phyloP scores from a whole-genome alignment of 1,284 basidiomycete species.

The Ceratobasidium theobromae region DNA sequence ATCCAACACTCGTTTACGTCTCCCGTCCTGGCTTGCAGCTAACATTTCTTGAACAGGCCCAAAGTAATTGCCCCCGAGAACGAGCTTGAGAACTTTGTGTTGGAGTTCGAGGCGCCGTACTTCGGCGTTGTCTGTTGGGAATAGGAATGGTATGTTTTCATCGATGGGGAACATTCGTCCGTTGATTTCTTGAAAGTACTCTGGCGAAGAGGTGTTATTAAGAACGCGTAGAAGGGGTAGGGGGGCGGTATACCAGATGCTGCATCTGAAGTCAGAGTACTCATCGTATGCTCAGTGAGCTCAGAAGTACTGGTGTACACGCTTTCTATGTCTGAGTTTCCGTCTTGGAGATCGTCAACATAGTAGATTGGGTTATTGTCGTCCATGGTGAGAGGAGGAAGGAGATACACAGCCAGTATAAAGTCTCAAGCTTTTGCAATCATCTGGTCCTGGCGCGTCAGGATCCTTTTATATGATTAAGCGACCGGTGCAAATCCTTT shows the following conservation, averaged over 20 bases:
- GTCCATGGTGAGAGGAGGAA: neutral
- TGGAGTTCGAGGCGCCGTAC: constrained; percentile 6
- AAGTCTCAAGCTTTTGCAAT: too few species aligned
- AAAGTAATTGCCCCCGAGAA: constrained; percentile 20
- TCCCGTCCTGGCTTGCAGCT: neutral
- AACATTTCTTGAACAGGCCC: constrained; percentile 8
- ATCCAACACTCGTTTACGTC: constrained; percentile 17
- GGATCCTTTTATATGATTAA: neutral
- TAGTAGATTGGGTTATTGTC: neutral
- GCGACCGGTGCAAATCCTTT: neutral
- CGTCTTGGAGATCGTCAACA: constrained; percentile 21
- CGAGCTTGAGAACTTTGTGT: neutral
- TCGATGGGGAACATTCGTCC: constrained; percentile 23
- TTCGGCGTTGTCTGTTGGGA: constrained; percentile 16
- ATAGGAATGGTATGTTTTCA: constrained; percentile 13
- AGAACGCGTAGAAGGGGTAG: neutral
- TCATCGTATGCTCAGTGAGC: constrained; percentile 16
- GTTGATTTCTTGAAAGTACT: constrained; percentile 23
- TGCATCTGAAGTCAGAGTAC: constrained; percentile 2
- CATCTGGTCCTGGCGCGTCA: too few species aligned
- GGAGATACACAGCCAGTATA: too few species aligned
- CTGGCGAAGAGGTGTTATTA: neutral
- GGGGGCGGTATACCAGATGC: neutral
- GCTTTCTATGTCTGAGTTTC: constrained; percentile 17
- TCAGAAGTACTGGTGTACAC: constrained; percentile 2